Base-by-base conservation (phyloP, 345 rosid genomes). In the Salix arbutifolia region DNA sequence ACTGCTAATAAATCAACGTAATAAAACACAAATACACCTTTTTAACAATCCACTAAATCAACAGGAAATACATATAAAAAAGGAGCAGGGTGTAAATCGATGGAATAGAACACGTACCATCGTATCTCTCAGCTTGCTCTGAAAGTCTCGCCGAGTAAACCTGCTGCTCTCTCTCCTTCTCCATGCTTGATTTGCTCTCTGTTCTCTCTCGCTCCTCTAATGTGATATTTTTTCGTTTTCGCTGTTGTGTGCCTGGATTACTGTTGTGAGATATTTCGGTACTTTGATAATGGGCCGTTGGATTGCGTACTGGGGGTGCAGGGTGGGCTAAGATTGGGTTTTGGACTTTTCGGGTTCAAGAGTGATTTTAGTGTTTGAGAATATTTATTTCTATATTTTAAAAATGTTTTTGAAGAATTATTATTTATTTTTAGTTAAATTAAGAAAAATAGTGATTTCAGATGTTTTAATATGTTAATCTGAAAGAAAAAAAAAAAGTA, bases 91-190 rank as follows among this genome's bases (percentile, higher is more conserved):
- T 35, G 67, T 11, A 16, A 16, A 37, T 33, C 61, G 38, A 48
- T 56, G 17, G 2, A 60, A 37, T 21, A 17, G 7, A 60, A 48
- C 60, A n/a, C 56, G n/a, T 81, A 91, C 98, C 98, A 75, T 93
- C 98, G 77, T 91, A 91, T 85, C 98, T 79, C 85, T 91, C 98
- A 44, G 98, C 96, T 84, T 93, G 97, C 91, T 93, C 97, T 8
- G 95, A 92, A 69, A 93, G 95, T 76, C 88, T 90, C 12, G 98
- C 98, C 88, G 80, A 81, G 91, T 93, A 93, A 56, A 93, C 95
- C 65, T 75, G 91, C 56, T 86, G 90, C 86, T 90, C 98, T 74
- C 98, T 90, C 82, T 90, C 98, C 77, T 83, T 91, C 90, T 89
- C 98, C 98, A 93, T 93, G 58, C 44, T 80, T 6, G 60, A 53